Percentiles rank a stretch among this genome's conserved stretches.
These are phyloP conservation scores for Chlamydomonas schloesseri DNA, from an alignment of 139 green algal species.

Conservation along the genomic window DNA sequence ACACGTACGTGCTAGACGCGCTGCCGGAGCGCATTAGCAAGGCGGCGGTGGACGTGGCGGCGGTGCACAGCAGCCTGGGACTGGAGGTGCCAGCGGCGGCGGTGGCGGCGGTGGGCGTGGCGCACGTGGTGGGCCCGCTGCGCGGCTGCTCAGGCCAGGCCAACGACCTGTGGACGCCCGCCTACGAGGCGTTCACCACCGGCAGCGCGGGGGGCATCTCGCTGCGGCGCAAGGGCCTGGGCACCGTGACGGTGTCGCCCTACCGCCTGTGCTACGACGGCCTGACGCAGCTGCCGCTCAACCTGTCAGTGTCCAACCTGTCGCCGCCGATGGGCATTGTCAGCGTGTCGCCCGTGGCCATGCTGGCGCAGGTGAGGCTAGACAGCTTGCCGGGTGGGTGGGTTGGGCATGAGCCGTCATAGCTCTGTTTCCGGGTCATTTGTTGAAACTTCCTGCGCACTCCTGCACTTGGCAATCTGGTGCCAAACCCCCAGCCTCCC, in stretches of 20 bases:
- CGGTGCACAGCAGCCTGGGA: not conserved
- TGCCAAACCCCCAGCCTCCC: too few species aligned
- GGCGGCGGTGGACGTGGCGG: not conserved
- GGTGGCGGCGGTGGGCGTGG: not conserved
- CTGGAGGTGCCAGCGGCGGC: not conserved
- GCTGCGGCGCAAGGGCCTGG: not conserved
- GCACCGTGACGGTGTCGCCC: slow-evolving; percentile 14
- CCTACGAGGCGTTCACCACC: slow-evolving; percentile 15
- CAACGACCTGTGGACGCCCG: slow-evolving; percentile 14
- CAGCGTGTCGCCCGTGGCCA: slow-evolving; percentile 33
- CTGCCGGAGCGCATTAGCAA: slow-evolving; percentile 26
- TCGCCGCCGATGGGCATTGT: not conserved
- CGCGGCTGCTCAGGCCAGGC: slow-evolving; percentile 19
- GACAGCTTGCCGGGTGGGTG: too few species aligned
- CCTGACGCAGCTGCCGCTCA: slow-evolving; percentile 15
- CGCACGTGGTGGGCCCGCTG: slow-evolving; percentile 26
- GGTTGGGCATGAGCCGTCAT: too few species aligned
- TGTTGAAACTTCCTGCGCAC: too few species aligned
- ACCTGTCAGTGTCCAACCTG: slow-evolving; percentile 6
- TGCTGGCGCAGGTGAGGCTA: slow-evolving; percentile 14
- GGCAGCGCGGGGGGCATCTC: not conserved
- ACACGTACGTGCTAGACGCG: slow-evolving; percentile 37
- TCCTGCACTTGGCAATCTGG: too few species aligned
- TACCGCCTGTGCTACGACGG: slow-evolving; percentile 11
- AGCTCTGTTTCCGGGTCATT: too few species aligned